These are phyloP conservation scores for Phylloporus gajari DNA, from an alignment of 1,284 basidiomycete species.

Conservation along the genomic window DNA sequence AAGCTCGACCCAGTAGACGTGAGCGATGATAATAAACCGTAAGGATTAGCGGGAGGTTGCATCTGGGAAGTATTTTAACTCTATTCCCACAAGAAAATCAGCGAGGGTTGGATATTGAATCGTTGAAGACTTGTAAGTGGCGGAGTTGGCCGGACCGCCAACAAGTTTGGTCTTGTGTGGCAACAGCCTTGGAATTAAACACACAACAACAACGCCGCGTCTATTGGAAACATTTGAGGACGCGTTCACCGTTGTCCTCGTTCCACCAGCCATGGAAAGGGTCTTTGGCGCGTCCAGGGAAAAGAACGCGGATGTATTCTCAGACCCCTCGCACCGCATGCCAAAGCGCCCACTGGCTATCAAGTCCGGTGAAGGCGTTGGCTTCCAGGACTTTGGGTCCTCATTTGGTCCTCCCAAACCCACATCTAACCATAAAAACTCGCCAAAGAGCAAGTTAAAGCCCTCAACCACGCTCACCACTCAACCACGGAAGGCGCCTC, in stretches of 20 bases:
- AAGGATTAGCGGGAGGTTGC: no score
- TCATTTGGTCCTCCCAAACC: slow-evolving; percentile 28
- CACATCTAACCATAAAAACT: slow-evolving; percentile 2
- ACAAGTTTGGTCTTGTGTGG: slow-evolving; percentile 34
- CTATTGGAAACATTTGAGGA: slow-evolving; percentile 10
- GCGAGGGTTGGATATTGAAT: no score
- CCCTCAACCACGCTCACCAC: not conserved
- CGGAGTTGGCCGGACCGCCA: not conserved
- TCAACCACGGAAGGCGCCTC: not conserved
- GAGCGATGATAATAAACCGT: no score
- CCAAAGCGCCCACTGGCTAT: slow-evolving; percentile 34
- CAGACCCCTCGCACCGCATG: slow-evolving; percentile 39
- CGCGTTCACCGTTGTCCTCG: slow-evolving; percentile 1
- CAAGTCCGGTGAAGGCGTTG: slow-evolving; percentile 42
- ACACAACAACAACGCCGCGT: slow-evolving; percentile 43
- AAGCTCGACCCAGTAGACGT: no score
- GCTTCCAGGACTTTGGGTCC: slow-evolving; percentile 38
- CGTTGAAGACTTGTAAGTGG: no score
- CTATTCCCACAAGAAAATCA: no score
- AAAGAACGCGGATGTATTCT: slow-evolving; percentile 9
- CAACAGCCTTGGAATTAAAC: slow-evolving; percentile 41
- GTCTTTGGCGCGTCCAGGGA: slow-evolving; percentile 14
- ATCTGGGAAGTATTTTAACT: no score
- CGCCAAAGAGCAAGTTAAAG: slow-evolving; percentile 27
- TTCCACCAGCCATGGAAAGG: slow-evolving; percentile 34